phyloP scores from a whole-genome alignment of 441 rosid species.

The Aleurites moluccanus region DNA sequence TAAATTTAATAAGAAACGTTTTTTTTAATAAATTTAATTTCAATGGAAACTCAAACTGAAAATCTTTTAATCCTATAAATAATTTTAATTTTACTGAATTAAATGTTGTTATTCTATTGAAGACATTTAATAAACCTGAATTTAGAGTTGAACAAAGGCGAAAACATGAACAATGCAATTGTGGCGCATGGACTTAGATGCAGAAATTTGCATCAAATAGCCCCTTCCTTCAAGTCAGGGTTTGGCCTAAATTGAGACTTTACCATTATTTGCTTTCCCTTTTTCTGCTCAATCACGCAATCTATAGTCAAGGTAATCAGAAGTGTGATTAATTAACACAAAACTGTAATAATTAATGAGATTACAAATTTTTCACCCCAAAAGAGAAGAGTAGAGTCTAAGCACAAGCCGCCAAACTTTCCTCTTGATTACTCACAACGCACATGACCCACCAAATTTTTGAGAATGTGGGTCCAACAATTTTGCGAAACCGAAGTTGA shows the following conservation, averaged over 20 bases:
- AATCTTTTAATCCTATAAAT: no score
- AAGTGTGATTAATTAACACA: not conserved
- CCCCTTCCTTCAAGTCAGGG: not conserved
- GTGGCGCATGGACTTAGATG: not conserved
- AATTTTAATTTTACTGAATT: no score
- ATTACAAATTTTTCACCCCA: no score
- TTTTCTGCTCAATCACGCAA: not conserved
- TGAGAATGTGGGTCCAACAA: constrained; percentile 15
- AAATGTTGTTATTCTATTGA: no score
- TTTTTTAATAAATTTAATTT: no score
- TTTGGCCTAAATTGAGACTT: not conserved
- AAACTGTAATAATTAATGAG: not conserved
- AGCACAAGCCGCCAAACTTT: not conserved
- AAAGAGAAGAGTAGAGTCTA: not conserved
- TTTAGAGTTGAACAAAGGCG: no score
- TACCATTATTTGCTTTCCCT: not conserved
- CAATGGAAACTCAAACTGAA: no score
- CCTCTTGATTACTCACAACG: not conserved
- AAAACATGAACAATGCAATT: no score
- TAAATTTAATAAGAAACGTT: no score
- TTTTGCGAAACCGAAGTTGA: constrained; percentile 46
- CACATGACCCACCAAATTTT: not conserved
- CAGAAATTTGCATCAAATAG: not conserved
- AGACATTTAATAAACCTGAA: no score
- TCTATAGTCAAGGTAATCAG: not conserved